Base-by-base conservation (phyloP, 345 rosid genomes). In the Citrus trifoliata region DNA sequence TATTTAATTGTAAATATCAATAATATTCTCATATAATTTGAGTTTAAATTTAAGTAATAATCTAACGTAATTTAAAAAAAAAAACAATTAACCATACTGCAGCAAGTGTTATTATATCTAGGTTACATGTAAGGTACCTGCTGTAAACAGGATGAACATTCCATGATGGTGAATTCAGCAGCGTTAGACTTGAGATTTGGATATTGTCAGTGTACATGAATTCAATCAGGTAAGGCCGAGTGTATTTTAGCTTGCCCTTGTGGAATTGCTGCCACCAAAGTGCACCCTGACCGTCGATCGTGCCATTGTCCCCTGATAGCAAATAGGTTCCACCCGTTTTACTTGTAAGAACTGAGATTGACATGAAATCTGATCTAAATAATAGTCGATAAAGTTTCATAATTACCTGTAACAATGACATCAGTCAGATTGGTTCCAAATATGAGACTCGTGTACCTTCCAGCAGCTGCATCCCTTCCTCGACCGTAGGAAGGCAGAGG, bases 221-320 rank as follows among this genome's bases (percentile, higher is more conserved):
- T 85, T 95, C 98, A 37, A 92, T 89, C 77, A 95, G 66, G 85
- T 95, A 93, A 79, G 98, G 98, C 2, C 98, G 82, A 66, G 98
- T 95, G 86, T 90, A 92, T 75, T 95, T 92, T 6, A 95, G 88
- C 80, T 92, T 93, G 53, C 91, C 88, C 79, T 82, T 84, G 73
- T 93, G 97, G 83, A 92, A 95, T 16, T 86, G 76, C 78, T 92
- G 95, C 98, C 98, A 95, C 98, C 98, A 95, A 79, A 86, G 81
- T 24, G 93, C 91, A 24, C 98, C 98, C 78, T 95, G 98, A 16
- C 98, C 98, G 46, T 93, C 94, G 38, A 95, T 87, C 2, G 98
- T 95, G 18, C 95, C 98, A 74, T 93, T 95, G 35, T 87, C 80
- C 73, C 98, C 98, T 91, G 81, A 60, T 16, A 2, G 16, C 56